These are phyloP conservation scores for Tylopilus plumbeoviolaceoides DNA, from an alignment of 768 basidiomycete species.

Conservation along the genomic window DNA sequence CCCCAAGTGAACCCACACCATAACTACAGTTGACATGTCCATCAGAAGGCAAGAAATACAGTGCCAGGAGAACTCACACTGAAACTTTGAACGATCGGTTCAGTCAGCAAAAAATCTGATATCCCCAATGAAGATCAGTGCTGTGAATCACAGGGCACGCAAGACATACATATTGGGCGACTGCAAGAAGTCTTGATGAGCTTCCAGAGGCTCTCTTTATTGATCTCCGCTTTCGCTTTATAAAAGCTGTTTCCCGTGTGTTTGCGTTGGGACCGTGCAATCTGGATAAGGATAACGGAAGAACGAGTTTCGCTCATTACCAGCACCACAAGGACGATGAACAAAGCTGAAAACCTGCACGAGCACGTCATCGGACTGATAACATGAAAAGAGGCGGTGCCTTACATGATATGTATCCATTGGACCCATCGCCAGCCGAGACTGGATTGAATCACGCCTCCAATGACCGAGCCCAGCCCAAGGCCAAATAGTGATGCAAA, in stretches of 20 bases:
- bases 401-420: slow-evolving; percentile 68
- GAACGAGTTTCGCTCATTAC: slow-evolving; percentile 71
- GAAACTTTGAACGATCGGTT: slow-evolving; percentile 71
- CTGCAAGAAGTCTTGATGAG: slow-evolving; percentile 68
- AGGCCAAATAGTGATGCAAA: slow-evolving; percentile 46
- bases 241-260: slow-evolving; percentile 58
- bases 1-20: slow-evolving; percentile 77
- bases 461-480: slow-evolving; percentile 58
- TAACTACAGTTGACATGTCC: slow-evolving; percentile 36
- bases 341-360: slow-evolving; percentile 48
- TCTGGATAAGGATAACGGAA: slow-evolving; percentile 60
- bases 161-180: slow-evolving; percentile 59
- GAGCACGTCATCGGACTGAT: background rate
- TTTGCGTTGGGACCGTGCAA: slow-evolving; percentile 63
- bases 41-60: background rate
- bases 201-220: slow-evolving; percentile 46
- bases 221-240: slow-evolving; percentile 58
- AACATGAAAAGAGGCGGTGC: background rate
- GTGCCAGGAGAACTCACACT: slow-evolving; percentile 41
- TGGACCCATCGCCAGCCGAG: slow-evolving; percentile 81
- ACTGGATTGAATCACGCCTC: slow-evolving; percentile 63
- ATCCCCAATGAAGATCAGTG: background rate
- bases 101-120: slow-evolving; percentile 32
- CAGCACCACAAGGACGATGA: slow-evolving; percentile 46
- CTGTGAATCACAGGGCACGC: background rate